Base-by-base conservation (phyloP, 108 stramenopile species). In the Nitzschia palea region DNA sequence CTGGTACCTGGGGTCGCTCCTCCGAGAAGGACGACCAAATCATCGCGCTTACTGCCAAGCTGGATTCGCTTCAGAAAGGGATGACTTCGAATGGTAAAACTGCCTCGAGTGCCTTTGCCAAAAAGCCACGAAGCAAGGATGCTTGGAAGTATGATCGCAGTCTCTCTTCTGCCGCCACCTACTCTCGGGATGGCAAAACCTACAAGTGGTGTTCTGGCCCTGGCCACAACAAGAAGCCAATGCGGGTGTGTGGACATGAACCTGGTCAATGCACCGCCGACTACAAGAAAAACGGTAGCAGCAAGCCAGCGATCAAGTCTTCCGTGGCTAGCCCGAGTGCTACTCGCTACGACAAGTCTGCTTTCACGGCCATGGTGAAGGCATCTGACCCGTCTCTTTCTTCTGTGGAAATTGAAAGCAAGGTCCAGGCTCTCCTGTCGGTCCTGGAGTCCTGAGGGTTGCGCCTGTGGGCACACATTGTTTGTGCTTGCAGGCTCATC, bases 131-230 rank as follows among this genome's bases (percentile, higher is more conserved):
- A 51, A 20, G 18, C n/a, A n/a, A n/a, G n/a, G n/a, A n/a, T n/a
- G n/a, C n/a, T n/a, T 51, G 50, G 50, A 51, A 51, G 50, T 20
- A 51, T 15, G 50, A 51, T 51, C 50, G 50, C 50, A n/a, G 17
- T 6, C 8, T 51, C 18, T n/a, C 50, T n/a, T n/a, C 50, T 51
- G 8, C 50, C 50, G 14, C 10, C 8, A 20, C 10, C 10, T 51
- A 51, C 50, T 20, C 14, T 8, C 14, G 50, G 8, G 18, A 22
- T 20, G 50, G 20, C 17, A 51, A 51, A 20, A 51, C 50, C 10
- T 51, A 51, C 20, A 10, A 20, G 17, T 51, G 50, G 50, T 51
- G 50, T 20, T n/a, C 50, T n/a, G 50, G 50, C 10, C 50, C 50
- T n/a, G 50, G 50, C 20, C 50, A 51, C 18, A 51, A 51, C 18